Evolutionary conservation across 352 stramenopile species (phyloP), one percentile per base, ranked within the genome.

Genomic region (Pythium biforme): DNA sequence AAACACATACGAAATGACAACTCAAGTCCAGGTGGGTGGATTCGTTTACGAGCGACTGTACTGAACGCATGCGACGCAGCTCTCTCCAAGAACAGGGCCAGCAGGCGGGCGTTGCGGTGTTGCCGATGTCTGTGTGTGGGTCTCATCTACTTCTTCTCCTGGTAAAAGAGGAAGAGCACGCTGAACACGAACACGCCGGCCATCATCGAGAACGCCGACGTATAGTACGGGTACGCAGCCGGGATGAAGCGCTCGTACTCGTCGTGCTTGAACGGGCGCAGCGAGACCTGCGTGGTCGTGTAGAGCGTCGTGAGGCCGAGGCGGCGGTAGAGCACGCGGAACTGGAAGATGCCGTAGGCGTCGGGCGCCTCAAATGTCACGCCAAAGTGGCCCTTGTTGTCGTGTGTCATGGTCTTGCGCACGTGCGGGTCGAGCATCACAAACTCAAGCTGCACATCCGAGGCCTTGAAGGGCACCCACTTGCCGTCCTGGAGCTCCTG

Each of bases 201-300:
- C 88, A 97, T 97, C 72, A 96, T 92, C 27, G 88, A 94, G 63
- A 98, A 95, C 27, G 88, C 86, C 40, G 83, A 93, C 3, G 84
- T 77, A 69, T 98, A 98, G 80, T 98, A 98, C 41, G 92, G 93
- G 69, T 90, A 97, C 26, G 93, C 93, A 8, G 81, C 85, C 3
- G 88, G 77, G 56, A 98, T 97, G 76, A 97, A 98, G 56, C 93
- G 83, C 72, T 97, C 90, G 78, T 97, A 98, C 75, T 98, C 93
- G 76, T 97, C 92, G 77, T 98, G 93, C 76, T 97, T 97, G 83
- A 91, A 98, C 45, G 92, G 93, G 14, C 93, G 89, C 33, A 98
- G 77, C 26, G 83, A 95, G 33, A 98, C 92, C 70, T 98, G 89
- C 62, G 75, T 96, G 41, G 86, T 91, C 59, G 86, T 86, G 69